phyloP scores from a whole-genome alignment of 139 green algal genomes.

The Chlorella sp. region DNA sequence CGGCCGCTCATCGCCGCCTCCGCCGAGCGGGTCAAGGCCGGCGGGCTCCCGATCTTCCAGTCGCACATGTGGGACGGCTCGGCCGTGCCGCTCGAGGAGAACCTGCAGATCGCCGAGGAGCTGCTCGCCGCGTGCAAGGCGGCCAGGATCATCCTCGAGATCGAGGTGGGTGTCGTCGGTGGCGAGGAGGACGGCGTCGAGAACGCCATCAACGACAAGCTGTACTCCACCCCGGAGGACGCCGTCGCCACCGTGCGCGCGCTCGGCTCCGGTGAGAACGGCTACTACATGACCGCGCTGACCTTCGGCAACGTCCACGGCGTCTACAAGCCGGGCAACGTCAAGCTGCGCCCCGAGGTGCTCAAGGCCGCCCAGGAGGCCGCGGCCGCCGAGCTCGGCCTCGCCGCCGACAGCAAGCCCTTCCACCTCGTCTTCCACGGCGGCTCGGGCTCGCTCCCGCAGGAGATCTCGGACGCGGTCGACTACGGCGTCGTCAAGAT shows the following conservation, averaged over 20 bases:
- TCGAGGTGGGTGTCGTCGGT: constrained; percentile 39
- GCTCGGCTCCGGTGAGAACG: neutral
- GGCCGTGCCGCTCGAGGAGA: constrained; percentile 38
- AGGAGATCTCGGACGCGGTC: constrained; percentile 36
- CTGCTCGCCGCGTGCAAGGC: constrained; percentile 12
- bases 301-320: constrained; percentile 45
- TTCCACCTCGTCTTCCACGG: constrained; percentile 46
- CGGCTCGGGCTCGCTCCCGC: constrained; percentile 25
- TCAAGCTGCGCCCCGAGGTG: constrained; percentile 31
- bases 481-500: constrained; percentile 45
- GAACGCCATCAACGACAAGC: constrained; percentile 29
- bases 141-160: constrained; percentile 36
- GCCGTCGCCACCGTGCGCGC: neutral
- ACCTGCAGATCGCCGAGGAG: constrained; percentile 41
- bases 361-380: too few relatives aligned
- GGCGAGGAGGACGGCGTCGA: constrained; percentile 45
- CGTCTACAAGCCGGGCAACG: constrained; percentile 41
- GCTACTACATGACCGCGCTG: constrained; percentile 31
- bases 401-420: too few relatives aligned
- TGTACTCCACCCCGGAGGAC: constrained; percentile 42
- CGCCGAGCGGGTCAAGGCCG: too few relatives aligned
- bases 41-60: too few relatives aligned
- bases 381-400: too few relatives aligned
- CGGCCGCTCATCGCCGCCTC: too few relatives aligned
- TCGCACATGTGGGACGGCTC: constrained; percentile 39